Conservation (phyloP, 495 filamentous ascomycete species). For the Tuber magnatum region DNA sequence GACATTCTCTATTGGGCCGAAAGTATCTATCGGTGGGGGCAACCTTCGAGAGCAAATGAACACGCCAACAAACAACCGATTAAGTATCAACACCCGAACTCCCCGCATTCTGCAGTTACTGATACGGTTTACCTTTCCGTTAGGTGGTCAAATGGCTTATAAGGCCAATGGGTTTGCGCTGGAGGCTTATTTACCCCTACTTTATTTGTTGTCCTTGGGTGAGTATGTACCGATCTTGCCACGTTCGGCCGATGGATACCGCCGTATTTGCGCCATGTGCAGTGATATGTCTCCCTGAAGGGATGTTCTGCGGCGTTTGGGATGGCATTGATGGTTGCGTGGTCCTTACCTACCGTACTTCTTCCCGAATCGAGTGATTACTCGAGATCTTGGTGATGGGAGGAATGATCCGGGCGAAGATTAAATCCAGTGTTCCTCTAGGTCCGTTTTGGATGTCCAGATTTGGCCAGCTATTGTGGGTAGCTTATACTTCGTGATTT, state of each 20-base stretch:
- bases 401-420: neutral
- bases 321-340: neutral
- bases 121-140: neutral
- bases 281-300: neutral
- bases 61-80: neutral
- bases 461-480: neutral
- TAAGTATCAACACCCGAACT: neutral
- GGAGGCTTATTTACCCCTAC: neutral
- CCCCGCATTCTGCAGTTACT: neutral
- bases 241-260: neutral
- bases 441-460: neutral
- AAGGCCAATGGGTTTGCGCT: neutral
- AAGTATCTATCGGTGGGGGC: neutral
- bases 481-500: neutral
- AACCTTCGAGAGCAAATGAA: neutral
- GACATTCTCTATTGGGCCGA: neutral
- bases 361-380: neutral
- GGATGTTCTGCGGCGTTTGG: neutral
- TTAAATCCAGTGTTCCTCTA: neutral
- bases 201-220: neutral
- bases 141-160: neutral
- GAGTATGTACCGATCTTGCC: neutral
- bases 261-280: neutral
- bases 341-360: neutral
- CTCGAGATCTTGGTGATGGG: neutral